Percentiles rank a stretch among this genome's conserved stretches.
Evolutionary conservation across 495 filamentous ascomycete species (phyloP).

Genomic region (Tirmania nivea): DNA sequence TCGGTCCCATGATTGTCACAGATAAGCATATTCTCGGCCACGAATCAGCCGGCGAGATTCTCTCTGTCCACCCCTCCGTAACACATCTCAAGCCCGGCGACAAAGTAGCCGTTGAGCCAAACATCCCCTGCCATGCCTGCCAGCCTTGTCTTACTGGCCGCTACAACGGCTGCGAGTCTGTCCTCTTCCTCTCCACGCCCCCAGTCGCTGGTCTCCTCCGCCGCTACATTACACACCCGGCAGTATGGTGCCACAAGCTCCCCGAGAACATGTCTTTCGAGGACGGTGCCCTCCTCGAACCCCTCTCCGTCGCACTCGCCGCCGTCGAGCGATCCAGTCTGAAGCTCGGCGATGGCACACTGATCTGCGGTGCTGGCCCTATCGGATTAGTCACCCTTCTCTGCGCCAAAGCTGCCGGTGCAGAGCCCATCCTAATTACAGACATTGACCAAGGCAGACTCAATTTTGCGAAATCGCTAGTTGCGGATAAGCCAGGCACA

Average conservation of each 20-base stretch:
- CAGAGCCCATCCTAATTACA: slow-evolving; percentile 69
- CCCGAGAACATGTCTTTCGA: slow-evolving; percentile 66
- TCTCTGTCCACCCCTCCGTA: slow-evolving; percentile 63
- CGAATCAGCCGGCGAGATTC: slow-evolving; percentile 67
- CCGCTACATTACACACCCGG: slow-evolving; percentile 81
- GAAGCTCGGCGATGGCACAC: slow-evolving; percentile 56
- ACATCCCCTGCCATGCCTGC: slow-evolving; percentile 71
- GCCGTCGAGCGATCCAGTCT: slow-evolving; percentile 61
- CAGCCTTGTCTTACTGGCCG: slow-evolving; percentile 74
- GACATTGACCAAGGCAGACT: slow-evolving; percentile 77
- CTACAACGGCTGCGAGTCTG: slow-evolving; percentile 78
- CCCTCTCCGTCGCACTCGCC: slow-evolving; percentile 64
- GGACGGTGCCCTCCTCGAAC: slow-evolving; percentile 69
- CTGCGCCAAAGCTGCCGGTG: slow-evolving; percentile 62
- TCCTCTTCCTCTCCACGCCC: slow-evolving; percentile 70
- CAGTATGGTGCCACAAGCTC: slow-evolving; percentile 85
- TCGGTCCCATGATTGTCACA: slow-evolving; percentile 81
- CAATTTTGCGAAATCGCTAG: slow-evolving; percentile 58
- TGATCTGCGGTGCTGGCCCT: slow-evolving; percentile 76
- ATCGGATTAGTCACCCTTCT: slow-evolving; percentile 74
- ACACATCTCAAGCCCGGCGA: slow-evolving; percentile 55
- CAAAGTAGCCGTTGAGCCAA: slow-evolving; percentile 77
- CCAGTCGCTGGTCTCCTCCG: slow-evolving; percentile 73
- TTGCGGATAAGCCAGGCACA: slow-evolving; percentile 27
- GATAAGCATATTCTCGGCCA: slow-evolving; percentile 78